Evolutionary conservation across 2,329 filamentous ascomycete species (phyloP).

Genomic region (Cytospora piceicola): DNA sequence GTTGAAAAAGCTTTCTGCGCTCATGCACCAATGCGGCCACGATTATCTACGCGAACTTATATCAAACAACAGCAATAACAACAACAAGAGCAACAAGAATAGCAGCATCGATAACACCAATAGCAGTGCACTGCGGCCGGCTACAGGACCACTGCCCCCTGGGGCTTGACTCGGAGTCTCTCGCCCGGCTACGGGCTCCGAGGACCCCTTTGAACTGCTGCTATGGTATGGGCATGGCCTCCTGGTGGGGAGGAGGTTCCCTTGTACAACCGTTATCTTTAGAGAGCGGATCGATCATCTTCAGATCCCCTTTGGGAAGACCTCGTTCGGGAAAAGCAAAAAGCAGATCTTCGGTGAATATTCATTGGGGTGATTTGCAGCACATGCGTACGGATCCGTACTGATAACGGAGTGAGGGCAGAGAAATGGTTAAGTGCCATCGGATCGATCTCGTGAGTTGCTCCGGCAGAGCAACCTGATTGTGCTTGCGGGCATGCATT

Average conservation of each 20-base stretch:
- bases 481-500: not conserved
- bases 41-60: not conserved
- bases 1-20: not conserved
- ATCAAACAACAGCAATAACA: not conserved
- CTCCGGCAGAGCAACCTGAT: not conserved
- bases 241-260: too few species aligned
- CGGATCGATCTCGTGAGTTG: constrained; percentile 2
- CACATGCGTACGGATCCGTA: not conserved
- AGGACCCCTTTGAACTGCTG: not conserved
- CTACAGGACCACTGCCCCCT: not conserved
- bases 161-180: not conserved
- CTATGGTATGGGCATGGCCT: not conserved
- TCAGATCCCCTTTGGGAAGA: not conserved
- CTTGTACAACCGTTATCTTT: not conserved
- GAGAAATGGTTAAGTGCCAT: not conserved
- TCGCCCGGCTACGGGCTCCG: not conserved
- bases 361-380: not conserved
- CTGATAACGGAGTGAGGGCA: not conserved
- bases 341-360: not conserved
- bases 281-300: not conserved
- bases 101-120: too few species aligned
- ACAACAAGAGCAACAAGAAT: not conserved
- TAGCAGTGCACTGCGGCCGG: not conserved
- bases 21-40: not conserved
- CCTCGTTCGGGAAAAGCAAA: not conserved